Conservation (phyloP, 78 protist genomes). For the Dictyostelium purpureum region DNA sequence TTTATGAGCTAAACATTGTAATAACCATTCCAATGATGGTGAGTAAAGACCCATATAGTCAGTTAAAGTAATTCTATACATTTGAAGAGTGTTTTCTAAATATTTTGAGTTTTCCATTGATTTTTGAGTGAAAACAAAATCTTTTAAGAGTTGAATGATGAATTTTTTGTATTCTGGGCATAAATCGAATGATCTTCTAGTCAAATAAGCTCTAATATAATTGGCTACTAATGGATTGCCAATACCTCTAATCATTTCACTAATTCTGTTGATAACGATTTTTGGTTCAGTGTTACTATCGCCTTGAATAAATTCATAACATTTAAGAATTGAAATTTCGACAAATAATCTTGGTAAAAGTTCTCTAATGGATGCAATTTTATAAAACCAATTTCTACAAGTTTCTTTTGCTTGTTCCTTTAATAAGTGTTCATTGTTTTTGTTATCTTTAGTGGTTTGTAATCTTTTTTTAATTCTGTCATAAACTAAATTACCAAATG, state of each 20-base stretch:
- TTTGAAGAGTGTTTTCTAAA: conserved; percentile 13
- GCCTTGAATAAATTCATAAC: conserved; percentile 84
- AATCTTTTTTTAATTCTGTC: conserved; percentile 66
- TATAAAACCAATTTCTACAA: conserved; percentile 96
- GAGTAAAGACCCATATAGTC: conserved; percentile 78
- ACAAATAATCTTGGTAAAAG: conserved; percentile 90
- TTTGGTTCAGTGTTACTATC: conserved; percentile 32
- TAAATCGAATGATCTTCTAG: conserved; percentile 66
- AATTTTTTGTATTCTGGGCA: conserved; percentile 69
- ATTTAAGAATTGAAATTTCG: conserved; percentile 88
- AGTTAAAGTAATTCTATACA: conserved; percentile 17
- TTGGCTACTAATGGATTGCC: conserved; percentile 92
- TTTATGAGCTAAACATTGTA: conserved; percentile 82
- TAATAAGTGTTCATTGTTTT: conserved; percentile 20
- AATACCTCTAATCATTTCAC: conserved; percentile 74
- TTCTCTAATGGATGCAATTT: conserved; percentile 96
- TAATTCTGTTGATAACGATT: conserved; percentile 55
- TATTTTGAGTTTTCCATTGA: conserved; percentile 39
- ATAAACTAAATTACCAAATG: conserved; percentile 93
- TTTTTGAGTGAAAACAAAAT: conserved; percentile 60
- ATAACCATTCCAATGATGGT: conserved; percentile 89
- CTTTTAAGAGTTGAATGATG: conserved; percentile 59
- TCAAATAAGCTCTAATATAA: conserved; percentile 88
- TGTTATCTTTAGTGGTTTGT: conserved; percentile 19
- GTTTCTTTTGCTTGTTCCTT: conserved; percentile 90